Conservation (phyloP, 768 basidiomycete genomes). For the Tricholoma sp. region DNA sequence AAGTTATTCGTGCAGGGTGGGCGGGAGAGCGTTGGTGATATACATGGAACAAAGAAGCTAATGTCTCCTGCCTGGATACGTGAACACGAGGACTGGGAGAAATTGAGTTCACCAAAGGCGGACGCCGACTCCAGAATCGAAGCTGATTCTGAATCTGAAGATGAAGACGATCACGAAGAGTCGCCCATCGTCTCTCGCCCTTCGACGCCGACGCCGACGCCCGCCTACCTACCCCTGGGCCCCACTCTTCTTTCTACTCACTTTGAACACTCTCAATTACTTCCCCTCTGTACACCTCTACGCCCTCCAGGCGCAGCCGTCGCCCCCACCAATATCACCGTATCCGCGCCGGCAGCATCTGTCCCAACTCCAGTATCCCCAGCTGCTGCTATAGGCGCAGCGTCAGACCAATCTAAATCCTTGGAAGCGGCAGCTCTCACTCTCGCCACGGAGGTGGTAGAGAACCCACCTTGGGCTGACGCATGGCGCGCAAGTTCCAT, state of each 20-base stretch:
- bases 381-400: constrained; percentile 59
- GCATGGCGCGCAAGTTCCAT: constrained; percentile 49
- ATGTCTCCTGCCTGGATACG: constrained; percentile 39
- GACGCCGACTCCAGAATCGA: constrained; percentile 26
- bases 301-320: constrained; percentile 53
- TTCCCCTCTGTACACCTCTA: constrained; percentile 58
- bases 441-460: constrained; percentile 65
- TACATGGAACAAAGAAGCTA: constrained; percentile 14
- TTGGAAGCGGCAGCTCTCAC: constrained; percentile 63
- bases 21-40: constrained; percentile 14
- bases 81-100: constrained; percentile 46
- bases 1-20: constrained; percentile 39
- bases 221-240: constrained; percentile 66
- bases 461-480: constrained; percentile 66
- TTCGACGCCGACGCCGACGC: constrained; percentile 70
- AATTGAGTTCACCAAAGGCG: constrained; percentile 12
- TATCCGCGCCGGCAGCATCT: constrained; percentile 30
- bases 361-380: constrained; percentile 86
- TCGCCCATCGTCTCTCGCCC: constrained; percentile 43
- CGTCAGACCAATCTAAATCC: constrained; percentile 60
- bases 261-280: constrained; percentile 59
- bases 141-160: constrained; percentile 30
- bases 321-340: constrained; percentile 37
- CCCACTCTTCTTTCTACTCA: constrained; percentile 62
- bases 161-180: constrained; percentile 32